Evolutionary conservation across 306 rosid species (phyloP).

Genomic region (Erythrophleum fordii): DNA sequence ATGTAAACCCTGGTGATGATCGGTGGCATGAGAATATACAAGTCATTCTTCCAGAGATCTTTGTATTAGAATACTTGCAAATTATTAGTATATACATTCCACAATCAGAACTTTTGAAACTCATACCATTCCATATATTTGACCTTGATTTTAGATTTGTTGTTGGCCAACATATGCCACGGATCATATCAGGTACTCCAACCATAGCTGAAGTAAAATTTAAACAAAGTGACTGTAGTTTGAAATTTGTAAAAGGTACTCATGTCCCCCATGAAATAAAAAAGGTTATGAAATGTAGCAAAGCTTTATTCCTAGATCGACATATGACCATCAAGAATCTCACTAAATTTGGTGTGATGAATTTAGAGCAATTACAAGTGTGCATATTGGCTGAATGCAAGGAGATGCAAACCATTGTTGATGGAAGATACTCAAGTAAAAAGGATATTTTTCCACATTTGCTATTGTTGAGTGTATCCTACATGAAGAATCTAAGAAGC

Average conservation of each 20-base stretch:
- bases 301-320: slow-evolving; percentile 28
- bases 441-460: background rate
- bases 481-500: background rate
- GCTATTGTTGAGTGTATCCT: background rate
- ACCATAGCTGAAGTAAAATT: background rate
- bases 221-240: background rate
- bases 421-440: background rate
- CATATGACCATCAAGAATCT: background rate
- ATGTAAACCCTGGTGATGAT: slow-evolving; percentile 35
- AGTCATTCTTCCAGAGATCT: background rate
- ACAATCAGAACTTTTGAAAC: background rate
- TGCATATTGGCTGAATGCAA: background rate
- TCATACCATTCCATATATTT: background rate
- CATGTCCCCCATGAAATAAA: background rate
- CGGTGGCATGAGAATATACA: slow-evolving; percentile 20
- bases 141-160: background rate
- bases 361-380: background rate
- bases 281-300: background rate
- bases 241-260: background rate
- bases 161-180: background rate
- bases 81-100: background rate
- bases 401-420: background rate
- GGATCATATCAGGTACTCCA: background rate
- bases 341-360: background rate
- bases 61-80: background rate